Conservation (phyloP, 192 early-diverging fungal species). For the Coemansia sp. region DNA sequence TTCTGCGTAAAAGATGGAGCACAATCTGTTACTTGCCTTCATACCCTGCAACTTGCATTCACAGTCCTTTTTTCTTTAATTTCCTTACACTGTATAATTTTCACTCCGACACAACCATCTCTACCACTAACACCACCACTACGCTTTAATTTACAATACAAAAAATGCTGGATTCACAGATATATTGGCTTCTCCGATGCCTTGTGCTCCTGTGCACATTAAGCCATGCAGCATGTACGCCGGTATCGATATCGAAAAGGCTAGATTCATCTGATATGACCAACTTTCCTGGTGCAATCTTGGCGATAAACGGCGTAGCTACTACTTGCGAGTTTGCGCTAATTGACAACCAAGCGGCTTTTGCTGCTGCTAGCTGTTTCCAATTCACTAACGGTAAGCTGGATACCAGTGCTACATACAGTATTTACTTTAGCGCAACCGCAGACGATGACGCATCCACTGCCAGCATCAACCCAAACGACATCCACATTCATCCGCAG, state of each 20-base stretch:
- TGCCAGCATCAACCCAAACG: neutral
- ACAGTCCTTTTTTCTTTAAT: neutral
- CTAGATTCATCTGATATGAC: neutral
- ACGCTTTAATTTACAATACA: neutral
- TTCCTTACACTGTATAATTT: neutral
- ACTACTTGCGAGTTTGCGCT: conserved; percentile 6
- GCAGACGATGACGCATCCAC: neutral
- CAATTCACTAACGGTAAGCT: conserved; percentile 2
- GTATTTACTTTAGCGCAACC: neutral
- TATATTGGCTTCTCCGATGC: neutral
- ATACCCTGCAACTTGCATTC: too few species aligned
- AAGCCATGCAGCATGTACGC: neutral
- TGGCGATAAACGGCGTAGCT: neutral
- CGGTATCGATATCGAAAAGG: neutral
- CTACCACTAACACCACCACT: neutral
- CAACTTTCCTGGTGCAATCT: conserved; percentile 10
- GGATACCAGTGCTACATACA: neutral
- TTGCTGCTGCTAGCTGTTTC: neutral
- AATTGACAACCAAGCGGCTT: conserved; percentile 1
- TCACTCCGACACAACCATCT: neutral
- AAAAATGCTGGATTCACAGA: neutral
- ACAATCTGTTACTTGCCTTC: neutral
- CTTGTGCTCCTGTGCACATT: neutral
- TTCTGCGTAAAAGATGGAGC: neutral
- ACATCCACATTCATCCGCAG: conserved; percentile 24